Base-by-base conservation (phyloP, 2,329 filamentous ascomycete species). In the Fonsecaea pedrosoi region DNA sequence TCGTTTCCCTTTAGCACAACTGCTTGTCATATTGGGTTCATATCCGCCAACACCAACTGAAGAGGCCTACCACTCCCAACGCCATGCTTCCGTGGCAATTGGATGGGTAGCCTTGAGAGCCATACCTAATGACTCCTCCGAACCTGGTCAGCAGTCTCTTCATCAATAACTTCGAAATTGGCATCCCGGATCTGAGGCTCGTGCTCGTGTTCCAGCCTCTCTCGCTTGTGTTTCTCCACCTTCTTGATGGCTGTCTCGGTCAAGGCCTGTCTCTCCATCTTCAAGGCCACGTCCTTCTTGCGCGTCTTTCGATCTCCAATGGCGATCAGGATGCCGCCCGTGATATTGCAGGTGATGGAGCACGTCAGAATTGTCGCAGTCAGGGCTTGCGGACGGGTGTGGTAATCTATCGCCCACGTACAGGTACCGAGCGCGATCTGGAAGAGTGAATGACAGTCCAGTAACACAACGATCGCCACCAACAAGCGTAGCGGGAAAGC, bases 271-370 rank as follows among this genome's bases (percentile, higher is more conserved):
- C 91, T 82, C 73, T 91, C 87, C 78, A 95, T 86, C 54, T 89
- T 85, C 74, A 94, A 89, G 25, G 93, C 82, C 0, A 96, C 91
- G 50, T 96, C 92, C 85, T 93, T 94, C 84, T 96, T 96, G 59
- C 92, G 83, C 1, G 92, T 93, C 69, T 85, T 86, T 21, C 89
- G 85, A 74, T 94, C 92, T 1, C 92, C 92, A 15, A 92, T 83
- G 70, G 84, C 88, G 75, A 96, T 96, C 32, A 94, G 76, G 1
- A 96, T 78, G 3, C 92, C 92, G 0, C 90, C 92, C 0, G 86
- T 86, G 70, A 92, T 89, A 75, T 96, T 96, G 75, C 88, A 90
- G 0, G 88, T 86, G 72, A 96, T 92, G 30, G 89, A 92, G 74
- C 87, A 90, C 74, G 88, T 90, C 1, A 96, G 90, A 64, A 96